phyloP scores from a whole-genome alignment of 129 eudicot genomes.

The Flaveria sonorensis region DNA sequence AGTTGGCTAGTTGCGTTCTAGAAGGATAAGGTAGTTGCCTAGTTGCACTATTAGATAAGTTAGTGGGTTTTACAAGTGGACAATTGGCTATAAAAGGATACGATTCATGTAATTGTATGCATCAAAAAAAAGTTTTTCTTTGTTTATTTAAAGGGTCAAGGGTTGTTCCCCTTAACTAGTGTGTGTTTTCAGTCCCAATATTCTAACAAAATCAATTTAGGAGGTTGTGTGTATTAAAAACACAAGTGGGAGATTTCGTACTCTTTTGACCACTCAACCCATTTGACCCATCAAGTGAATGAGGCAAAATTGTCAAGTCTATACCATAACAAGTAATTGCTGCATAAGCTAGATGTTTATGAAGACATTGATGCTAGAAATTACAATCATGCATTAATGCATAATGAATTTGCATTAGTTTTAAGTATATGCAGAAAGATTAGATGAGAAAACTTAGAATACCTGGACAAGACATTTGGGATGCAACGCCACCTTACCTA shows the following conservation, averaged over 20 bases:
- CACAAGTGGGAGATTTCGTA: background rate
- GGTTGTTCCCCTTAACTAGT: too few species aligned
- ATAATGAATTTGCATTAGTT: background rate
- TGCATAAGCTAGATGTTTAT: too few species aligned
- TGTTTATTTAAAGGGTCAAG: too few species aligned
- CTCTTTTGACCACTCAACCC: background rate
- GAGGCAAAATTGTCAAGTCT: background rate
- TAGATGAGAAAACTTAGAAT: slow-evolving; percentile 3
- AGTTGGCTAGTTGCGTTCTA: too few species aligned
- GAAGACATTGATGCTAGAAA: too few species aligned
- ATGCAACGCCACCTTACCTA: slow-evolving; percentile 78
- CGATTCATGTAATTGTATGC: too few species aligned
- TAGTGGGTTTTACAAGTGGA: too few species aligned
- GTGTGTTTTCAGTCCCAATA: too few species aligned
- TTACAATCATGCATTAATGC: background rate
- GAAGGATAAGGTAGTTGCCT: too few species aligned
- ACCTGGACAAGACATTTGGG: slow-evolving; percentile 89
- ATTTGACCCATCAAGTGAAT: background rate
- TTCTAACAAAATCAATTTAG: background rate
- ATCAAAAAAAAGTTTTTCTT: too few species aligned
- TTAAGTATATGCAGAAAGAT: background rate
- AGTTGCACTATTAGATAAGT: too few species aligned
- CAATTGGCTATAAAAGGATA: too few species aligned
- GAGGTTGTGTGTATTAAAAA: background rate
- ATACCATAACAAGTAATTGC: background rate